Evolutionary conservation across 2,329 filamentous ascomycete genomes (phyloP), one percentile per base, ranked within the genome.

Genomic region (Calonectria pseudoturangicola): DNA sequence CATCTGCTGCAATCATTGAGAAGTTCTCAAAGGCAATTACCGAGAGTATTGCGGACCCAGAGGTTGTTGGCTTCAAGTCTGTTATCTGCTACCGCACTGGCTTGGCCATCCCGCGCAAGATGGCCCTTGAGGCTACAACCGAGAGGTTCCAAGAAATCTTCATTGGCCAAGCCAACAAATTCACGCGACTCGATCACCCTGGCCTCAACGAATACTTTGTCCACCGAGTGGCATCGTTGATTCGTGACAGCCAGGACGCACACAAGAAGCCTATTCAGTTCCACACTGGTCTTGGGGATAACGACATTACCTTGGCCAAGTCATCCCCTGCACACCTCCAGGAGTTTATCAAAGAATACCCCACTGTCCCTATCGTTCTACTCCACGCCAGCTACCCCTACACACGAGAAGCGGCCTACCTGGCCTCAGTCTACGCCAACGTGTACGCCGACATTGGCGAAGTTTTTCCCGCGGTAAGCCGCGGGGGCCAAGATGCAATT

Each of bases 361-460:
- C 93, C 0, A 86, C 87, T 0, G 90, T 96, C 0, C 92, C 93
- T 0, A 92, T 97, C 68, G 93, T 97, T 2, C 85, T 97, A 10
- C 88, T 97, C 2, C 94, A 97, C 80, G 92, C 94, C 0, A 91
- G 94, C 2, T 97, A 97, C 81, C 95, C 95, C 0, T 97, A 93
- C 79, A 95, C 92, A 0, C 89, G 92, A 45, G 94, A 97, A 83
- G 90, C 93, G 0, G 94, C 93, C 0, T 97, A 96, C 80, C 87
- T 97, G 25, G 94, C 95, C 0, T 91, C 90, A 0, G 91, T 94
- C 27, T 97, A 95, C 80, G 87, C 90, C 28, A 96, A 97, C 79
- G 93, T 94, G 2, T 97, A 95, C 80, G 90, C 95, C 15, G 95
- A 97, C 79, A 91, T 97, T 67, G 94, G 95, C 1, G 93, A 95